phyloP scores from a whole-genome alignment of 2,329 filamentous ascomycete genomes.

The Catunica adiposa region DNA sequence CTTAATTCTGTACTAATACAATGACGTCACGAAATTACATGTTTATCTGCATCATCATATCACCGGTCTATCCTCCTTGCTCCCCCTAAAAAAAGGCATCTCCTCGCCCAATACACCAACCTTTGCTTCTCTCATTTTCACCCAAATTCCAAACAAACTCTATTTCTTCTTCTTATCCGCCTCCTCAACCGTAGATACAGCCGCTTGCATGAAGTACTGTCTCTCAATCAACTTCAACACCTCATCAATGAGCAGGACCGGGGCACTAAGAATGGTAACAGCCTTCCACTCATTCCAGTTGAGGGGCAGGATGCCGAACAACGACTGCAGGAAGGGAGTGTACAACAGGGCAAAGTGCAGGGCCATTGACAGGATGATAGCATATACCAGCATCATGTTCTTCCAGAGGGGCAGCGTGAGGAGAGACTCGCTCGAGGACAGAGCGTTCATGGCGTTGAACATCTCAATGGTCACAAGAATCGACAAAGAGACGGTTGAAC shows the following conservation, averaged over 20 bases:
- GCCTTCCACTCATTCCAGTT: constrained; percentile 83
- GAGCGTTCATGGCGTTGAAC: constrained; percentile 97
- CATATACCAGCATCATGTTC: constrained; percentile 96
- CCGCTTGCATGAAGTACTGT: constrained; percentile 41
- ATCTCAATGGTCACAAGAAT: constrained; percentile 96
- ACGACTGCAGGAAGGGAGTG: constrained; percentile 66
- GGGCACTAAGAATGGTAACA: constrained; percentile 71
- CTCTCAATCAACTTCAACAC: constrained; percentile 64
- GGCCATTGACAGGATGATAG: constrained; percentile 80
- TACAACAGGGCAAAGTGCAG: constrained; percentile 92
- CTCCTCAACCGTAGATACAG: constrained; percentile 21
- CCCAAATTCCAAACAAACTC: background rate
- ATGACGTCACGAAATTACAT: background rate
- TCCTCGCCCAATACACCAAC: too few species aligned
- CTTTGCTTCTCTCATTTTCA: background rate
- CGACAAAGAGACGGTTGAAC: constrained; percentile 82
- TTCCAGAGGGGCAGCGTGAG: constrained; percentile 91
- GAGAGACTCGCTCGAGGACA: constrained; percentile 88
- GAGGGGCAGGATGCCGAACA: constrained; percentile 85
- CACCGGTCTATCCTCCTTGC: background rate
- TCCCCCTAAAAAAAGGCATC: too few species aligned
- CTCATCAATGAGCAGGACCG: constrained; percentile 81
- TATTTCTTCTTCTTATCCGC: constrained; percentile 32
- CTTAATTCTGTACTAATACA: constrained; percentile 1
- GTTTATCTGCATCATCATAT: background rate